A percentile compares a stretch with the other conserved stretches of the same genome.
phyloP scores from a whole-genome alignment of 192 early-diverging fungal species.

The Ambispora gerdemannii region DNA sequence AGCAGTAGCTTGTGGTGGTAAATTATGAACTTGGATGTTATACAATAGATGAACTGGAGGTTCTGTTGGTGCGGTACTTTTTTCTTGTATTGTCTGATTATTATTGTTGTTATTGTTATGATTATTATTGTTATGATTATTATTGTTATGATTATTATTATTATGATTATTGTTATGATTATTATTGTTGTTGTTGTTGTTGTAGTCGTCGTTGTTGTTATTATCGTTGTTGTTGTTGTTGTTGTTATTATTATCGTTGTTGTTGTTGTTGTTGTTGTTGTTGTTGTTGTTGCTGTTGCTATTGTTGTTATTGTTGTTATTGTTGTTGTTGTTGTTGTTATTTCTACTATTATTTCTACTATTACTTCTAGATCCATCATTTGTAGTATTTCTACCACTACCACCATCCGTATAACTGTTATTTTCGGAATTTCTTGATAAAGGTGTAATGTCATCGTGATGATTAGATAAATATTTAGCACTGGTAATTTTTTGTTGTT shows the following conservation, averaged over 20 bases:
- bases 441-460: not conserved
- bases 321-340: not conserved
- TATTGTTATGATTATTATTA: too few relatives aligned
- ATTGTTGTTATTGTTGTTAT: not conserved
- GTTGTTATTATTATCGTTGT: not conserved
- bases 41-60: not conserved
- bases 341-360: conserved; percentile 1
- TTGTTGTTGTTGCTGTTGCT: conserved; percentile 3
- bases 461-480: not conserved
- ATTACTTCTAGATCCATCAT: not conserved
- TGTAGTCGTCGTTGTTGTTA: not conserved
- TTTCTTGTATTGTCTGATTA: not conserved
- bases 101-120: not conserved
- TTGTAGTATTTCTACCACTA: not conserved
- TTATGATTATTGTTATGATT: too few relatives aligned
- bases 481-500: conserved; percentile 7
- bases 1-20: not conserved
- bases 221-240: conserved; percentile 10
- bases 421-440: not conserved
- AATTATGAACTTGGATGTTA: not conserved
- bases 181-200: too few relatives aligned
- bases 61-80: not conserved
- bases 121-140: too few relatives aligned
- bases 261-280: not conserved
- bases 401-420: not conserved